Evolutionary conservation across 331 rosid species (phyloP), one percentile per base, ranked within the genome.

Genomic region (Prunus yedoensis): DNA sequence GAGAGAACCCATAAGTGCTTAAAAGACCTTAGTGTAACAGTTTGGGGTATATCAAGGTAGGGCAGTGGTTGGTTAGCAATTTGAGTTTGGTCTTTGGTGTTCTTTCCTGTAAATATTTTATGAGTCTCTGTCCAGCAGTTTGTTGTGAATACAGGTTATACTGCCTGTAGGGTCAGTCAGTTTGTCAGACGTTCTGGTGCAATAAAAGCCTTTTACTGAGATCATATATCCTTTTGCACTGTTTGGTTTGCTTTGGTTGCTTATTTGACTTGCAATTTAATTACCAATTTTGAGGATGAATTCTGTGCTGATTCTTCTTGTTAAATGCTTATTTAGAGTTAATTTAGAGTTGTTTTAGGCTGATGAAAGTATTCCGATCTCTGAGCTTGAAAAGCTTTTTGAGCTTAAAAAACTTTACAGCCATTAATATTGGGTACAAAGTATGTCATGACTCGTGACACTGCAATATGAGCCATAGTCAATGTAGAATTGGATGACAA

Each of bases 51-150:
- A 49, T 70, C 56, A 65, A 70, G 74, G 75, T 82, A 86, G 87
- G 82, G 69, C 70, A 73, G 43, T 38, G 43, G 43, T 6, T 75
- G 49, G 84, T 83, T 71, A 56, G 76, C 30, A 78, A 73, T 83
- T 66, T 20, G 65, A 58, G 80, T 70, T 74, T 65, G 88, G 87
- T 86, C 54, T 82, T 80, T 77, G 87, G 81, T 74, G 69, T 70
- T 85, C 66, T 78, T 69, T 80, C 74, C 61, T 88, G 93, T 87
- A 90, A 83, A 88, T 88, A 88, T 78, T 80, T 56, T 66, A 65
- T 72, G 79, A 69, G 67, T n/a, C 46, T 64, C 81, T 71, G 78
- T 83, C 81, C 78, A 83, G 84, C 81, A 83, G 88, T 86, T 51
- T 74, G 77, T 71, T 82, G 80, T 73, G 81, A 25, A 78, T 81